Conservation (phyloP, 345 rosid genomes). For the Salix koriyanagi region DNA sequence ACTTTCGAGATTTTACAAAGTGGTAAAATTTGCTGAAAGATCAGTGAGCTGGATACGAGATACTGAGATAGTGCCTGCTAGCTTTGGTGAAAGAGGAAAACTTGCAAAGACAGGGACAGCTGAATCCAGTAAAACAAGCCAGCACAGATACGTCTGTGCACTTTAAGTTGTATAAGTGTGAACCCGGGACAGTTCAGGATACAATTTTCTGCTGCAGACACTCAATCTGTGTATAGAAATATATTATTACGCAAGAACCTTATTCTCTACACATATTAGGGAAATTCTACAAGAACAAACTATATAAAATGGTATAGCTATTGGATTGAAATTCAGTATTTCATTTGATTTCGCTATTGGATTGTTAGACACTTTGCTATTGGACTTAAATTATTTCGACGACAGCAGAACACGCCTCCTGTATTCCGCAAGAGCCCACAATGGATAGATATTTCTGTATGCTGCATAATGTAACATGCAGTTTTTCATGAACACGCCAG, state of each 20-base stretch:
- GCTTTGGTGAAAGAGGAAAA: too few species aligned
- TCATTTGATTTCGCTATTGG: neutral
- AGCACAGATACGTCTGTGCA: too few species aligned
- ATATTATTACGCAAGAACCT: neutral
- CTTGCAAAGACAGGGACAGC: too few species aligned
- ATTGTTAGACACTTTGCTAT: neutral
- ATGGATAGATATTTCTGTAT: slow-evolving; percentile 63
- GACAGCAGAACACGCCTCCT: slow-evolving; percentile 13
- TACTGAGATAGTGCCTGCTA: too few species aligned
- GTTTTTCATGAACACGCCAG: slow-evolving; percentile 72
- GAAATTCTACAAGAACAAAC: neutral
- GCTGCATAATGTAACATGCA: slow-evolving; percentile 76
- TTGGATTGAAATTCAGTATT: neutral
- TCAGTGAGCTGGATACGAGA: too few species aligned
- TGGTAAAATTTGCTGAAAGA: too few species aligned
- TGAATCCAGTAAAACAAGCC: too few species aligned
- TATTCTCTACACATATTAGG: neutral
- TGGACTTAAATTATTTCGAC: neutral
- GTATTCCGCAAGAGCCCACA: slow-evolving; percentile 73
- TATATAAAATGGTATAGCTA: neutral
- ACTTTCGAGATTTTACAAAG: too few species aligned
- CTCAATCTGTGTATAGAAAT: too few species aligned
- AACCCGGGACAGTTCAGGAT: neutral
- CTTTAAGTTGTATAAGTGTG: too few species aligned
- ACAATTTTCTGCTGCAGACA: neutral